Conservation (phyloP, 768 basidiomycete species). For the Leccinum variicolor region DNA sequence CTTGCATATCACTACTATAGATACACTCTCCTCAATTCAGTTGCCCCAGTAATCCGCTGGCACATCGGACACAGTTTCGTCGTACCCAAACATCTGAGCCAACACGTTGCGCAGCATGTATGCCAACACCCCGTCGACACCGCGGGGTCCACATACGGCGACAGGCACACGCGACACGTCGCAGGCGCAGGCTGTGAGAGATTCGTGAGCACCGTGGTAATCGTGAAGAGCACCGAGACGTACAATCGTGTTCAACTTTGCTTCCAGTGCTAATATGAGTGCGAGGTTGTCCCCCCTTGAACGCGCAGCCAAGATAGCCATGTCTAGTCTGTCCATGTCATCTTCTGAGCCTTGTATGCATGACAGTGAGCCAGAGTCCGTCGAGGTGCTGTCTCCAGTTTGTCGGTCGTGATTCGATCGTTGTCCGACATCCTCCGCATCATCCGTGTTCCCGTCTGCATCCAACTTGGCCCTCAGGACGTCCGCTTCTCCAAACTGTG, state of each 20-base stretch:
- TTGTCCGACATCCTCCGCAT: not conserved
- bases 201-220: conserved; percentile 27
- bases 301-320: conserved; percentile 48
- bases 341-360: conserved; percentile 13
- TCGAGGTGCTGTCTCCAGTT: conserved; percentile 30
- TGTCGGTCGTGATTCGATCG: conserved; percentile 28
- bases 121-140: conserved; percentile 87
- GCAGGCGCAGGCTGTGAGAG: conserved; percentile 15
- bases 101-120: conserved; percentile 78
- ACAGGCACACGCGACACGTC: conserved; percentile 77
- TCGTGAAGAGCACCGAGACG: conserved; percentile 31
- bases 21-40: conserved; percentile 75
- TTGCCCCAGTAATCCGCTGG: conserved; percentile 76
- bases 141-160: conserved; percentile 74
- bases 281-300: conserved; percentile 45
- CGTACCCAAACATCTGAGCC: conserved; percentile 79
- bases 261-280: conserved; percentile 55
- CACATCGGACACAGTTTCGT: conserved; percentile 85
- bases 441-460: conserved; percentile 28
- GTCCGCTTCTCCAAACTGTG: conserved; percentile 77
- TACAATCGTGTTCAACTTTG: conserved; percentile 57
- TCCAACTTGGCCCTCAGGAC: conserved; percentile 41
- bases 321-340: conserved; percentile 45
- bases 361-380: not conserved
- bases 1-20: conserved; percentile 35